Evolutionary conservation across 2,329 filamentous ascomycete species (phyloP), one percentile per base, ranked within the genome.

Genomic region (Paracorniculantispora psalliotae): DNA sequence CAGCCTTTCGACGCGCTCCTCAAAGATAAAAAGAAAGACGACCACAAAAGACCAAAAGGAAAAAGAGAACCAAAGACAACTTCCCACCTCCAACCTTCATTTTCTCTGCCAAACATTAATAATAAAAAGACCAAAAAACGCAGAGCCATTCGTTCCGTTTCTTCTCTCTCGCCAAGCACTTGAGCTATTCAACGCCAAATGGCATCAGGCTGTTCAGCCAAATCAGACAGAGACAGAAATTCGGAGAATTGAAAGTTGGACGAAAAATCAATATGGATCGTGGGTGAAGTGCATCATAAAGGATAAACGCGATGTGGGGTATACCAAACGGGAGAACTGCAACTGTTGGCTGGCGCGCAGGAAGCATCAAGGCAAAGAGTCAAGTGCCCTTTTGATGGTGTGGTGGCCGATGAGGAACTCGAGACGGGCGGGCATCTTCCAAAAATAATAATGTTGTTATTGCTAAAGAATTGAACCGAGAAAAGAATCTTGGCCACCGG

Each of bases 291-390:
- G 41, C 39, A 39, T 39, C 41, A 57, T 37, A 48, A 39, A 48
- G 26, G 33, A 55, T 46, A 55, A 59, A 59, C 57, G 50, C 43
- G 44, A 59, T 53, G 58, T 64, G 65, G 68, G 70, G 60, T 62
- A 71, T 69, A 67, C 66, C 62, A 65, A 67, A 64, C 52, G 63
- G 61, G n/a, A 52, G 48, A 48, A 51, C 37, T 17, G 47, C 37
- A 51, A 23, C n/a, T 26, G 46, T 23, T 50, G 35, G n/a, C 54
- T 43, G 35, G 37, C 44, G 10, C 9, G 19, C n/a, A n/a, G n/a
- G 25, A 46, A 28, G 39, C 47, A n/a, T 46, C 43, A 15, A 37
- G 33, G 23, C n/a, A 46, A 13, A 39, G 15, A n/a, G 12, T 6
- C 6, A 19, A 23, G 33, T 49, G 19, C 19, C 25, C 48, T 37